These are phyloP conservation scores for Leccinum subrobustum DNA, from an alignment of 1,284 basidiomycete species.

Conservation along the genomic window DNA sequence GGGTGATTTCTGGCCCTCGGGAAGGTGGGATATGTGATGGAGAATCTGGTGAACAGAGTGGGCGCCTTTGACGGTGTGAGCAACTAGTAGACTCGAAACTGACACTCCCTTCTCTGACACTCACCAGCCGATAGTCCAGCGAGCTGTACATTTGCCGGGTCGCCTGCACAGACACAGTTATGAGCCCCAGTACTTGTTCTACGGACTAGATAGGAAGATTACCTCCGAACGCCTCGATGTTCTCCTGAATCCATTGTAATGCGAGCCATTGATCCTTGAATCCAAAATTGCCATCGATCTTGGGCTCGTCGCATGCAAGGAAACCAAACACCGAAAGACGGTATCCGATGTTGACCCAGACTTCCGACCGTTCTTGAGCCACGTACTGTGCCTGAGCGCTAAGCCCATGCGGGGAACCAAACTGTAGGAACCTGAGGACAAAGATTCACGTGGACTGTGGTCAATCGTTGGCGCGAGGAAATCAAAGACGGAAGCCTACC, in stretches of 20 bases:
- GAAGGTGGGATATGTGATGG: slow-evolving; percentile 66
- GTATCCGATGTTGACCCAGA: slow-evolving; percentile 74
- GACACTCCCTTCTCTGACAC: slow-evolving; percentile 1
- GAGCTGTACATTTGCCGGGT: slow-evolving; percentile 58
- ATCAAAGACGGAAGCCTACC: slow-evolving; percentile 37
- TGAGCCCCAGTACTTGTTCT: slow-evolving; percentile 43
- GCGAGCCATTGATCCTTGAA: slow-evolving; percentile 64
- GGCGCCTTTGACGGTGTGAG: slow-evolving; percentile 44
- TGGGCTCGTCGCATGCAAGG: slow-evolving; percentile 59
- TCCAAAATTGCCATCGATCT: slow-evolving; percentile 68
- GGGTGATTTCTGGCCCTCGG: slow-evolving; percentile 54
- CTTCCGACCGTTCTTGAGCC: slow-evolving; percentile 59
- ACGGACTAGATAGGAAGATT: slow-evolving; percentile 43
- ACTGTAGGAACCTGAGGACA: slow-evolving; percentile 67
- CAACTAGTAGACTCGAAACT: neutral
- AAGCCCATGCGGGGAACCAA: slow-evolving; percentile 65
- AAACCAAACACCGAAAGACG: slow-evolving; percentile 74
- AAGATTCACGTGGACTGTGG: neutral
- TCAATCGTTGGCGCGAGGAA: neutral
- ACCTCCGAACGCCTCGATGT: slow-evolving; percentile 32
- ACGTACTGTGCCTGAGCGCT: slow-evolving; percentile 65
- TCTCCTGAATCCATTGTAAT: slow-evolving; percentile 28
- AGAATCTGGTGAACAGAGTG: slow-evolving; percentile 76
- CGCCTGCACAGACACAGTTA: slow-evolving; percentile 47
- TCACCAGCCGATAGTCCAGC: slow-evolving; percentile 69